Evolutionary conservation across 768 basidiomycete genomes (phyloP).

Genomic region (Paxillus rubicundulus): DNA sequence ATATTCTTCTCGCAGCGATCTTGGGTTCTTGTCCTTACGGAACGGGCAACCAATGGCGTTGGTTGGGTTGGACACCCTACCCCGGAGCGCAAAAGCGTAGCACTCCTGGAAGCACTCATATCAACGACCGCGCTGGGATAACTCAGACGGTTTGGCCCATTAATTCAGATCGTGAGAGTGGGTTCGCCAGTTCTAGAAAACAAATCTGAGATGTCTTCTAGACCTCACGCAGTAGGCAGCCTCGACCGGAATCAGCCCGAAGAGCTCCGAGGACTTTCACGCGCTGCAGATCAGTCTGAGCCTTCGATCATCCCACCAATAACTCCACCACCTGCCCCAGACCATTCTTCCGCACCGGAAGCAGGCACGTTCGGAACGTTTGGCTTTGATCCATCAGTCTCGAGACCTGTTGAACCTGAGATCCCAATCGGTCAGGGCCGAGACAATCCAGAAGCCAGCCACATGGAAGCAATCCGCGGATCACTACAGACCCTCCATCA

Average conservation of each 20-base stretch:
- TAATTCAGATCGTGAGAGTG: slow-evolving; percentile 69
- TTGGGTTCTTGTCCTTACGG: slow-evolving; percentile 91
- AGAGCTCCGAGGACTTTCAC: slow-evolving; percentile 24
- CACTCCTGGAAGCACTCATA: slow-evolving; percentile 56
- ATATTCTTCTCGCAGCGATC: slow-evolving; percentile 54
- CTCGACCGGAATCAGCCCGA: slow-evolving; percentile 13
- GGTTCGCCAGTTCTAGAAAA: slow-evolving; percentile 68
- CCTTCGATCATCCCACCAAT: slow-evolving; percentile 17
- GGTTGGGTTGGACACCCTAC: slow-evolving; percentile 82
- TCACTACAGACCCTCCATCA: slow-evolving; percentile 11
- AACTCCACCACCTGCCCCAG: slow-evolving; percentile 14
- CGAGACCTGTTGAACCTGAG: slow-evolving; percentile 11
- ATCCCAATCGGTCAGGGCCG: slow-evolving; percentile 8
- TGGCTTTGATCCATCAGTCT: slow-evolving; percentile 19
- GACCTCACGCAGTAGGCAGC: slow-evolving; percentile 44
- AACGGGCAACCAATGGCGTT: slow-evolving; percentile 82
- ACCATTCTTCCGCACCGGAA: slow-evolving; percentile 15
- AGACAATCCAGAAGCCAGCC: slow-evolving; percentile 7
- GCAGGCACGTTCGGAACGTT: neutral
- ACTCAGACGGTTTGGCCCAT: slow-evolving; percentile 12
- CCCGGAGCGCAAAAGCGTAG: slow-evolving; percentile 74
- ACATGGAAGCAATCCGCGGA: slow-evolving; percentile 17
- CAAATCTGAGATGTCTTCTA: slow-evolving; percentile 69
- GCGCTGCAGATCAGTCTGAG: slow-evolving; percentile 9
- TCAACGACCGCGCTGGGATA: slow-evolving; percentile 4